These are phyloP conservation scores for Phyllosticta citribraziliensis DNA, from an alignment of 2,329 filamentous ascomycete genomes.

Conservation along the genomic window DNA sequence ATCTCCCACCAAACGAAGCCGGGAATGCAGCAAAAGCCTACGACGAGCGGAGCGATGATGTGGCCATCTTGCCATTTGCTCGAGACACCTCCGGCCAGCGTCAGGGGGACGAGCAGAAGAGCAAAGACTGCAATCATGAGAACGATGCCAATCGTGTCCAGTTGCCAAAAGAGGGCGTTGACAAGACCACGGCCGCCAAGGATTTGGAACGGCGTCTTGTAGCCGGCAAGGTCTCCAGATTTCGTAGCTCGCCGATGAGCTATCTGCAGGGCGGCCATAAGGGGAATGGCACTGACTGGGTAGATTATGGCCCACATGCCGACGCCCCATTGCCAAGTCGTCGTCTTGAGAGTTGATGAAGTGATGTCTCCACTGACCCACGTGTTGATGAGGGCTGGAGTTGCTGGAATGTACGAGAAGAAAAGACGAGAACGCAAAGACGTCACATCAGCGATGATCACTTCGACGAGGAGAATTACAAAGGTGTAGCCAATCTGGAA, in stretches of 20 bases:
- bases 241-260: constrained; percentile 45
- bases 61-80: constrained; percentile 42
- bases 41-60: constrained; percentile 41
- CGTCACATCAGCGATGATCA: constrained; percentile 55
- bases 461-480: constrained; percentile 51
- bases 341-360: constrained; percentile 37
- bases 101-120: constrained; percentile 43
- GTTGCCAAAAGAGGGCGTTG: constrained; percentile 44
- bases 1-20: constrained; percentile 47
- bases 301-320: constrained; percentile 57
- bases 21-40: constrained; percentile 42
- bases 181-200: constrained; percentile 30
- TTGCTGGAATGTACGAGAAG: constrained; percentile 54
- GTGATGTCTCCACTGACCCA: constrained; percentile 54
- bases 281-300: constrained; percentile 45
- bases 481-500: constrained; percentile 49
- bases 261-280: constrained; percentile 43
- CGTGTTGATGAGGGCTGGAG: constrained; percentile 50
- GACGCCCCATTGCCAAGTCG: constrained; percentile 48
- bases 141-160: constrained; percentile 44
- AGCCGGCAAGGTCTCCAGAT: constrained; percentile 37
- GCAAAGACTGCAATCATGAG: constrained; percentile 38
- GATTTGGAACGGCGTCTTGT: constrained; percentile 35
- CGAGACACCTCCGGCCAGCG: constrained; percentile 42
- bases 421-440: constrained; percentile 53